Conservation (phyloP, 805 yeast genomes). For the Vanderwaltozyma verrucispora region DNA sequence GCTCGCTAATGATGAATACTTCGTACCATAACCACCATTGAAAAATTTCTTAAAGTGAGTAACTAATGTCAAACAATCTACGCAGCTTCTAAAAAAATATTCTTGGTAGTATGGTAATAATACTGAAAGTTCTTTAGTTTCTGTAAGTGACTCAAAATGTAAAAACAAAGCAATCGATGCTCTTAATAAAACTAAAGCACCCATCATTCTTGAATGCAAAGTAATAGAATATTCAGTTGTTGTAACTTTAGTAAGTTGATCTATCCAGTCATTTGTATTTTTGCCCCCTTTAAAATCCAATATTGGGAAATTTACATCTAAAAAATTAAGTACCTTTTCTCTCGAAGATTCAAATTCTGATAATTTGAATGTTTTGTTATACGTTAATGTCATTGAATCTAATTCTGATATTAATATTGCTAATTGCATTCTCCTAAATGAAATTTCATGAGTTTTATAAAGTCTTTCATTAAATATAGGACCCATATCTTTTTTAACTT, state of each 20-base stretch:
- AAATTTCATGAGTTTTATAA: constrained; percentile 14
- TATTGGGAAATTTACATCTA: constrained; percentile 14
- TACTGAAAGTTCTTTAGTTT: not conserved
- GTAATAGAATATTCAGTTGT: constrained; percentile 9
- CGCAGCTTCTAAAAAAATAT: constrained; percentile 14
- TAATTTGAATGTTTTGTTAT: constrained; percentile 11
- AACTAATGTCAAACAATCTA: constrained; percentile 12
- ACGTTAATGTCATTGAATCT: constrained; percentile 19
- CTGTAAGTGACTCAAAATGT: constrained; percentile 17
- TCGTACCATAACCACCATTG: constrained; percentile 12
- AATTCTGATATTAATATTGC: constrained; percentile 19
- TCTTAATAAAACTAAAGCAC: constrained; percentile 18
- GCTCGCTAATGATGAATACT: constrained; percentile 12
- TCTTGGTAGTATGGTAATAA: constrained; percentile 12
- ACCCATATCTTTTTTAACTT: constrained; percentile 14
- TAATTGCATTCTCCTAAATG: constrained; percentile 18
- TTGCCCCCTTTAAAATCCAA: constrained; percentile 2
- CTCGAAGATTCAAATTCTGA: constrained; percentile 13
- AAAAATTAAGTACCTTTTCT: constrained; percentile 12
- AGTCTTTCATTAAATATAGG: constrained; percentile 3
- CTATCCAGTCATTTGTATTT: constrained; percentile 3
- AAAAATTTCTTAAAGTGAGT: constrained; percentile 18
- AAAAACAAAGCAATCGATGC: constrained; percentile 21
- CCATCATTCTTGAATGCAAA: constrained; percentile 19
- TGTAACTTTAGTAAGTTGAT: constrained; percentile 1